phyloP scores from a whole-genome alignment of 352 stramenopile genomes.

The Pythium scleroteichum region DNA sequence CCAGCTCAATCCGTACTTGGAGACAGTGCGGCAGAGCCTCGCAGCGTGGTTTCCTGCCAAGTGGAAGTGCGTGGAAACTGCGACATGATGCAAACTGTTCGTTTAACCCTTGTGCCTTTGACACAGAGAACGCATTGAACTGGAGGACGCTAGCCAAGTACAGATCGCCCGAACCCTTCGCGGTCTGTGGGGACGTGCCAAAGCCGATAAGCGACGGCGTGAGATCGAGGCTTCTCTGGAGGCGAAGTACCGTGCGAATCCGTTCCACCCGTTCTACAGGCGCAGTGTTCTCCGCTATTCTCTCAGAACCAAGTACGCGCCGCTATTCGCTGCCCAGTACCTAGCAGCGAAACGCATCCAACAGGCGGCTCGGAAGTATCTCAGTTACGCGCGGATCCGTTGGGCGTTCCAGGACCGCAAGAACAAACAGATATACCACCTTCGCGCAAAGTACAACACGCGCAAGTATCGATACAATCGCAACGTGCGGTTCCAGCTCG shows the following conservation, averaged over 20 bases:
- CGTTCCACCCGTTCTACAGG: conserved; percentile 43
- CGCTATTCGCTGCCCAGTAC: conserved; percentile 65
- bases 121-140: conserved; percentile 53
- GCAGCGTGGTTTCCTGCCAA: conserved; percentile 66
- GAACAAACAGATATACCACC: conserved; percentile 38
- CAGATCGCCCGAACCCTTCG: conserved; percentile 65
- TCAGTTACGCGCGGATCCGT: conserved; percentile 45
- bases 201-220: conserved; percentile 19
- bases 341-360: conserved; percentile 54
- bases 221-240: conserved; percentile 32
- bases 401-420: conserved; percentile 38
- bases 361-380: conserved; percentile 34
- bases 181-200: conserved; percentile 55
- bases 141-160: conserved; percentile 66
- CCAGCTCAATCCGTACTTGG: conserved; percentile 51
- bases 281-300: conserved; percentile 35
- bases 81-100: too few relatives aligned
- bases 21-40: conserved; percentile 56
- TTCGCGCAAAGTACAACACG: conserved; percentile 60
- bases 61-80: conserved; percentile 50
- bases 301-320: conserved; percentile 43
- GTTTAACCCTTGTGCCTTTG: background rate
- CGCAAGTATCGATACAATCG: conserved; percentile 74
- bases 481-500: conserved; percentile 48
- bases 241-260: conserved; percentile 32